Percentiles rank a stretch among this genome's conserved stretches.
Evolutionary conservation across 2,329 filamentous ascomycete species (phyloP).

Genomic region (Colletotrichum cereale): DNA sequence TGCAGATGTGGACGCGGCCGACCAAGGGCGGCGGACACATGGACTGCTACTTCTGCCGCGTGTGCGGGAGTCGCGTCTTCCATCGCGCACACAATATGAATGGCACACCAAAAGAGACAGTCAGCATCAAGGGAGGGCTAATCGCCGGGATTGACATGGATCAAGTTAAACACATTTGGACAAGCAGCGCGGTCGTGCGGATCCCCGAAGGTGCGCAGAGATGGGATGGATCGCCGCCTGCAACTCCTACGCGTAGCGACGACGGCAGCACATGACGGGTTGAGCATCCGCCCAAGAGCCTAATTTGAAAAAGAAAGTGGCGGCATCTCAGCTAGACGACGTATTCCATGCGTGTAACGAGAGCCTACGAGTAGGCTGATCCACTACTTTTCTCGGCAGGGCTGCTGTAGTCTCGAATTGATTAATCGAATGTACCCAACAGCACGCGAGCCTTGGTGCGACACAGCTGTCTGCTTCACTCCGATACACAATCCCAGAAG

Average conservation of each 20-base stretch:
- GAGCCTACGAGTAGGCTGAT: not conserved
- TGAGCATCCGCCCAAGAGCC: not conserved
- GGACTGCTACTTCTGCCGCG: conserved; percentile 58
- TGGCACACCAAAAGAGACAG: conserved; percentile 51
- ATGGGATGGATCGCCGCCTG: conserved; percentile 34
- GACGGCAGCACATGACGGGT: not conserved
- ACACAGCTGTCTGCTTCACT: not conserved
- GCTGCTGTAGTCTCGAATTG: not conserved
- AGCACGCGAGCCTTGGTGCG: not conserved
- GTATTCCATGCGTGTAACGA: not conserved
- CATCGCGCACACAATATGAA: conserved; percentile 56
- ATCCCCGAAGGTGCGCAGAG: conserved; percentile 52
- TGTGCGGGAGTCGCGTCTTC: conserved; percentile 61
- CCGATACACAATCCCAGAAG: not conserved
- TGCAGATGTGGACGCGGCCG: conserved; percentile 54
- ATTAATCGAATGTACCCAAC: not conserved
- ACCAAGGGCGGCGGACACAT: conserved; percentile 56
- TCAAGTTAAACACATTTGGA: conserved; percentile 59
- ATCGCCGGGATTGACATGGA: conserved; percentile 57
- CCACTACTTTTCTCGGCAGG: not conserved
- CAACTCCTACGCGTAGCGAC: not conserved
- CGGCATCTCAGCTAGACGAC: not conserved
- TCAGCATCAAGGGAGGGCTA: conserved; percentile 62
- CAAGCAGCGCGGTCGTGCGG: conserved; percentile 57
- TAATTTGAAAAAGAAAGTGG: not conserved